These are phyloP conservation scores for Pythium phragmiticola DNA, from an alignment of 352 stramenopile genomes.

Conservation along the genomic window DNA sequence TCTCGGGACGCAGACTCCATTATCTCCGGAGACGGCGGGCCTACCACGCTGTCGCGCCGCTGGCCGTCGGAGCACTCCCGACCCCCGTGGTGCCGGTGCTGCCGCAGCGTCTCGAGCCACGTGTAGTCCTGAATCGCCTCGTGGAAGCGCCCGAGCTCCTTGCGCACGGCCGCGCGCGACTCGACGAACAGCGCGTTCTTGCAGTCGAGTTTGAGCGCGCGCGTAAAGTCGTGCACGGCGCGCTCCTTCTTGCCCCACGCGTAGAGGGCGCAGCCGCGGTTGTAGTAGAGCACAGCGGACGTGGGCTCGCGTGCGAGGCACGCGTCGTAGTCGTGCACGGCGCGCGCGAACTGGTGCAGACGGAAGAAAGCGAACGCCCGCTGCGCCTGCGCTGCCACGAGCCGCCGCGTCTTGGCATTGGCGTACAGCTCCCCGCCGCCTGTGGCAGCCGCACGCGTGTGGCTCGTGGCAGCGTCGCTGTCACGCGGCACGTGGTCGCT, in stretches of 20 bases:
- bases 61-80: neutral
- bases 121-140: constrained; percentile 74
- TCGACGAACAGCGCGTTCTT: constrained; percentile 66
- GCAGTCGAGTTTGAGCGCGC: constrained; percentile 63
- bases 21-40: no score
- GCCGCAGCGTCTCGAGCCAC: constrained; percentile 54
- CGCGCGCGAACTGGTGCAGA: constrained; percentile 41
- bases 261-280: constrained; percentile 64
- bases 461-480: neutral
- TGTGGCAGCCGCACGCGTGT: neutral
- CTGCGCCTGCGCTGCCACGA: constrained; percentile 42
- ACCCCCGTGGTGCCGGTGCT: constrained; percentile 13
- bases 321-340: constrained; percentile 53
- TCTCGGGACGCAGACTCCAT: neutral
- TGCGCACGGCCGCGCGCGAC: constrained; percentile 56
- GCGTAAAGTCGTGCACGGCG: constrained; percentile 51
- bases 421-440: constrained; percentile 6
- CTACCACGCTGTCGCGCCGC: neutral
- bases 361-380: constrained; percentile 63
- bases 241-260: constrained; percentile 41
- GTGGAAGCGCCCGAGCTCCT: constrained; percentile 59
- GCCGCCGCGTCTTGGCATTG: constrained; percentile 32
- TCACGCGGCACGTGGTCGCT: no score
- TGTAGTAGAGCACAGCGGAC: constrained; percentile 47
- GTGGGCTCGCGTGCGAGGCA: constrained; percentile 46